Evolutionary conservation across 2,329 filamentous ascomycete species (phyloP), one percentile per base, ranked within the genome.

Genomic region (Aspergillus aculeatus): DNA sequence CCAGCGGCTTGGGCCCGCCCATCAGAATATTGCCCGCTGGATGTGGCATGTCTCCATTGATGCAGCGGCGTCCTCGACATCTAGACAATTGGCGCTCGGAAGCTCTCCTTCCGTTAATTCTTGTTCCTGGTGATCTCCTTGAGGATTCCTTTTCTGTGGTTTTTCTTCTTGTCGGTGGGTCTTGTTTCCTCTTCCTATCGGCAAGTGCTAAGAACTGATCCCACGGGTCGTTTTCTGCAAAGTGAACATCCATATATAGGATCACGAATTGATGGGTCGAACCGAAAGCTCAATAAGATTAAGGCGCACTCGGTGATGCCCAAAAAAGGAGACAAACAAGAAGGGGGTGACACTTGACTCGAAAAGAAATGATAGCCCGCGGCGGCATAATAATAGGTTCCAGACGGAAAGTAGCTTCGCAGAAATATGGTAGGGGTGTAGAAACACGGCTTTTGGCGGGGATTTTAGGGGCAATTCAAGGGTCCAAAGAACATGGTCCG

Each of bases 11-110:
- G 62, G 50, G 62, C 51, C 38, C 56, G 57, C 26, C 58, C 57
- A 50, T 71, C 65, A 54, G 64, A 49, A 54, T 67, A 64, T 35
- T 62, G 63, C 38, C 61, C 59, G 48, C 71, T 66, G 53, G 67
- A 56, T 52, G 65, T 60, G 61, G 70, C 50, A 54, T 68, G 63
- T 54, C 62, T 70, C 67, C 68, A 67, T 68, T 69, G 67, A 54
- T 68, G 65, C 19, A 68, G 66, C 41, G 71, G 69, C 52, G 67
- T 60, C 63, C 64, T 67, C 63, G 73, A 73, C 71, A 74, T 75
- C 67, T 71, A 69, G 67, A 57, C 51, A 38, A 54, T 54, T 60
- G 50, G 59, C 54, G 9, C 14, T 54, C 52, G 56, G 57, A 29
- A 57, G 47, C 59, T 50, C 10, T n/a, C 31, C 5, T 47, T 21